Evolutionary conservation across 306 rosid genomes (phyloP), one percentile per base, ranked within the genome.

Genomic region (Cicer bijugum): DNA sequence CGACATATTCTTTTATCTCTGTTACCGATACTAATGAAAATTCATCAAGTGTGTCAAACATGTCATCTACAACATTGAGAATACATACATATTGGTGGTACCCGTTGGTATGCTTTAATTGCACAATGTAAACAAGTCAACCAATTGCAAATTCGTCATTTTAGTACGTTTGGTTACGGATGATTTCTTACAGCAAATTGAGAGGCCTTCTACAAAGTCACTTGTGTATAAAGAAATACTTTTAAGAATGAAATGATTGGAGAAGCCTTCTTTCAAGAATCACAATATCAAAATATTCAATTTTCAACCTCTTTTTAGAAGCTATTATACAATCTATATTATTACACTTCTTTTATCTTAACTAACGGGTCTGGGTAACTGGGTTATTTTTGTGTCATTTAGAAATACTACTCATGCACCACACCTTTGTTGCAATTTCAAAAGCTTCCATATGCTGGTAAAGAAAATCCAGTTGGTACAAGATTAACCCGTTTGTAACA

Each of bases 321-420:
- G 37, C 37, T 64, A 9, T 9, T 9, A 40, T 6, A 63, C 50
- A 15, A 42, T 16, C 14, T 15, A 16, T 15, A 63, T 20, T 14
- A 14, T 9, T 8, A 39, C 4, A 9, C 12, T 5, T 63, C 3
- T 40, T 40, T 6, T 4, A 64, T 8, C 28, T 40, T 9, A 16
- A 40, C 4, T 38, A 42, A 42, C 2, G 0, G 2, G 38, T 1
- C 38, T 7, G 38, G 17, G 37, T 6, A 4, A 33, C 11, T 11
- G n/a, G 11, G 14, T 44, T 28, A 44, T 44, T 44, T 46, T 28
- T 47, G 67, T 3, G n/a, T 47, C 71, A 47, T 66, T 66, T 72
- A 55, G n/a, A 16, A 35, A 42, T 62, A 66, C 33, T 44, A 51
- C 17, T 33, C 11, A 35, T 7, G 47, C 58, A 14, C 45, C 35